These are phyloP conservation scores for Tricholoma sp. DNA, from an alignment of 768 basidiomycete genomes.

Conservation along the genomic window DNA sequence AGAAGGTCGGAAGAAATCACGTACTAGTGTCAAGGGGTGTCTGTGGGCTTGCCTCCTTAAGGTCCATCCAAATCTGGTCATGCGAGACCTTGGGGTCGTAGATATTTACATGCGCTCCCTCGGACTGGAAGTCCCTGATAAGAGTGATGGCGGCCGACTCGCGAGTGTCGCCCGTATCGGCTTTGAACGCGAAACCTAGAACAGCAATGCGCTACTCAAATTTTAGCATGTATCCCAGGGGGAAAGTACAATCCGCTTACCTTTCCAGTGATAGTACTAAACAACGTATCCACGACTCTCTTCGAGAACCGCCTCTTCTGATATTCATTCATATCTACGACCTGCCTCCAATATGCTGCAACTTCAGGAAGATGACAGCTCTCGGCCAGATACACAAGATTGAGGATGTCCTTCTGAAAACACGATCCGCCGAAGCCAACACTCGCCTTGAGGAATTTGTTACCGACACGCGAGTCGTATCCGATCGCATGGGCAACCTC, in stretches of 20 bases:
- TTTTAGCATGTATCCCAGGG: constrained; percentile 2
- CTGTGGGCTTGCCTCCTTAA: constrained; percentile 62
- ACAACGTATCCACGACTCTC: constrained; percentile 93
- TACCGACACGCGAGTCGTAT: constrained; percentile 86
- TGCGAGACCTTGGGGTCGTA: constrained; percentile 91
- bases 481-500: constrained; percentile 96
- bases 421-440: constrained; percentile 98
- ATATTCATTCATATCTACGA: constrained; percentile 98
- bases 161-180: constrained; percentile 98
- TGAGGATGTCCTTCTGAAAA: constrained; percentile 99
- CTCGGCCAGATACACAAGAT: constrained; percentile 96
- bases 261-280: constrained; percentile 97
- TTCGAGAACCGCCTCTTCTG: constrained; percentile 96
- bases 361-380: constrained; percentile 94
- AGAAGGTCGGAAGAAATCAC: constrained; percentile 22
- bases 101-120: constrained; percentile 80
- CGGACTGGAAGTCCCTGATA: constrained; percentile 88
- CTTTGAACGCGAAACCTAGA: constrained; percentile 98
- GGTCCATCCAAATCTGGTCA: constrained; percentile 83
- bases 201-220: constrained; percentile 76
- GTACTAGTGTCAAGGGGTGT: constrained; percentile 62
- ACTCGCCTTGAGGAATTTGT: constrained; percentile 92
- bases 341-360: constrained; percentile 95
- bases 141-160: constrained; percentile 95
- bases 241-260: constrained; percentile 33